Evolutionary conservation across 2,329 filamentous ascomycete species (phyloP).

Genomic region (Magnaporthiopsis poae): DNA sequence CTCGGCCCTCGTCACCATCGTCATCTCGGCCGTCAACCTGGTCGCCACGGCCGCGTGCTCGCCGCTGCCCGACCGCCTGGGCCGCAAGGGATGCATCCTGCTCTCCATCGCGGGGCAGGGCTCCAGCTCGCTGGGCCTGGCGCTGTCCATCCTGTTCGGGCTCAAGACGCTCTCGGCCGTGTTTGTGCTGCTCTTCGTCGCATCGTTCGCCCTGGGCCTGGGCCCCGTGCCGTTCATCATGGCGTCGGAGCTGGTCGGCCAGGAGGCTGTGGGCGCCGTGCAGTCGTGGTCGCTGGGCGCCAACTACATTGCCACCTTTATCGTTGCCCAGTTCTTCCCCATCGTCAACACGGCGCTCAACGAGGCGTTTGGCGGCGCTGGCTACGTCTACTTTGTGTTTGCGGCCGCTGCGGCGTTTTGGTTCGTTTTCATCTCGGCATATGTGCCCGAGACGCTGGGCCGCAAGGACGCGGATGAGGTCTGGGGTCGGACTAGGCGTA

Average conservation of each 20-base stretch:
- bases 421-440: constrained; percentile 60
- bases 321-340: constrained; percentile 92
- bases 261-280: constrained; percentile 81
- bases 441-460: constrained; percentile 79
- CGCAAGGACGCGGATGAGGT: constrained; percentile 79
- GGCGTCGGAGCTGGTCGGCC: constrained; percentile 78
- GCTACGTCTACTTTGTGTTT: constrained; percentile 89
- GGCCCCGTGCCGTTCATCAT: constrained; percentile 93
- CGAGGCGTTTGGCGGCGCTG: constrained; percentile 51
- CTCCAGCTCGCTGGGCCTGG: constrained; percentile 63
- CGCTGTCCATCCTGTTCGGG: constrained; percentile 65
- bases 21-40: constrained; percentile 80
- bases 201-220: constrained; percentile 78
- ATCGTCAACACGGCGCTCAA: constrained; percentile 69
- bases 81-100: constrained; percentile 76
- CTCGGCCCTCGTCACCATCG: constrained; percentile 74
- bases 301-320: constrained; percentile 83
- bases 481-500: constrained; percentile 61
- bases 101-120: constrained; percentile 80
- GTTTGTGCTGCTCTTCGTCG: constrained; percentile 75
- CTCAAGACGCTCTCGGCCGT: constrained; percentile 69
- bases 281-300: constrained; percentile 80
- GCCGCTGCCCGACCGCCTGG: constrained; percentile 75
- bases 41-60: constrained; percentile 71
- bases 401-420: constrained; percentile 60